Conservation (phyloP, 176 grass and related monocot species). For the Neostapfia colusana region DNA sequence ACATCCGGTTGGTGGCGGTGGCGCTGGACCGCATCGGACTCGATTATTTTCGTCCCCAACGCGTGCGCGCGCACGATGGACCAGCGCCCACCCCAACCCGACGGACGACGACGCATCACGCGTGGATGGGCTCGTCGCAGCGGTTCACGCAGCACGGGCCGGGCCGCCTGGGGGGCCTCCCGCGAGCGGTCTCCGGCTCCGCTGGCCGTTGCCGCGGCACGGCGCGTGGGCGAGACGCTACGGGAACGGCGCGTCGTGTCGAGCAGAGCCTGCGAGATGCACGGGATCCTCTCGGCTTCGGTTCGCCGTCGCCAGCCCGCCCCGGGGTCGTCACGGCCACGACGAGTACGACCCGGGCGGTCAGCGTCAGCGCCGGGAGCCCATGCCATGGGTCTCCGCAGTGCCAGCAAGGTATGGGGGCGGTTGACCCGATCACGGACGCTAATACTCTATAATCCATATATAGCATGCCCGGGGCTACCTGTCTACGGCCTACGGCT, state of each 20-base stretch:
- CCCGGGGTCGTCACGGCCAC: neutral
- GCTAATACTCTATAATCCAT: neutral
- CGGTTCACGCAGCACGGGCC: neutral
- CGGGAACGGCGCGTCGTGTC: neutral
- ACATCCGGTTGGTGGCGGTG: neutral
- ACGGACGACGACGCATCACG: no score
- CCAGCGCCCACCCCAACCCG: conserved; percentile 17
- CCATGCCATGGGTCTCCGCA: conserved; percentile 15
- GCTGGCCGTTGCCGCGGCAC: neutral
- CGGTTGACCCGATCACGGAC: conserved; percentile 31
- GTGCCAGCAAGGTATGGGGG: neutral
- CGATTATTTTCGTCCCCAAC: neutral
- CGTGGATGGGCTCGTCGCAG: neutral
- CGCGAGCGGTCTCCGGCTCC: neutral
- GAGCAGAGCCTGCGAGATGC: neutral
- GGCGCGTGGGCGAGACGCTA: neutral
- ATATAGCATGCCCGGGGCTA: neutral
- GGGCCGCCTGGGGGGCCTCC: conserved; percentile 24
- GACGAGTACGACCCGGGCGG: neutral
- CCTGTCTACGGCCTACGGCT: neutral
- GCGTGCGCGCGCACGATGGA: conserved; percentile 1
- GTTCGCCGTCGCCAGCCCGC: neutral
- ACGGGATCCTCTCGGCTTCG: neutral
- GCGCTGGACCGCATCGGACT: neutral
- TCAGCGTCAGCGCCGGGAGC: conserved; percentile 4